Base-by-base conservation (phyloP, 352 stramenopile genomes). In the Phytophthora colocasiae region DNA sequence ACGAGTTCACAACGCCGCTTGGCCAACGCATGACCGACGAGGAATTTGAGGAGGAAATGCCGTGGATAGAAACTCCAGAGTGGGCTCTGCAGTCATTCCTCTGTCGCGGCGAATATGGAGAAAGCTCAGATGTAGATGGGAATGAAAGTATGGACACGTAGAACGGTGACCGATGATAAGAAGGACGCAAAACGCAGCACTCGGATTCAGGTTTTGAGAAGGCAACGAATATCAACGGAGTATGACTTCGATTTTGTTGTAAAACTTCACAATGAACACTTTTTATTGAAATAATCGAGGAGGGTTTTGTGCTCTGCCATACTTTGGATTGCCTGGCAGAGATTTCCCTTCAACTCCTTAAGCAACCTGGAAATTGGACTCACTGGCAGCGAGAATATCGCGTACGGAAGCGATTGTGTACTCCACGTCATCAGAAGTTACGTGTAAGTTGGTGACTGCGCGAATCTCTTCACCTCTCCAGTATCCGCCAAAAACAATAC, bases 391-490 rank as follows among this genome's bases (percentile, higher is more conserved):
- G 56, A 94, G 56, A 54, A 90, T 74, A 63, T 89, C 77, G 29
- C 81, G 81, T 62, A 91, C 63, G 0, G 83, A 79, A 2, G 79
- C 58, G 52, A 94, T 66, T 9, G 75, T 82, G 69, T 91, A 90
- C 50, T 79, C 70, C 34, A 94, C 73, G 48, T 94, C 86, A 22
- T 89, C 77, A 2, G 69, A 24, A 8, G 78, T 80, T 32, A 94
- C 58, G 66, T 94, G 83, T 34, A 94, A 69, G 60, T 94, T 91
- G n/a, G 81, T 90, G 24, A 91, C 86, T 0, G 81, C 86, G 32
- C 86, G 83, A 46, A 94, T 76, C 48, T 81, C 78, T 31, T 83
- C 77, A 26, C 73, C 81, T 57, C 79, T 80, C 70, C 77, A 83
- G 63, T 94, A 92, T 29, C 85, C 83, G n/a, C 79, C 80, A 7